phyloP scores from a whole-genome alignment of 1,284 basidiomycete genomes.

The Athelia psychrophila region DNA sequence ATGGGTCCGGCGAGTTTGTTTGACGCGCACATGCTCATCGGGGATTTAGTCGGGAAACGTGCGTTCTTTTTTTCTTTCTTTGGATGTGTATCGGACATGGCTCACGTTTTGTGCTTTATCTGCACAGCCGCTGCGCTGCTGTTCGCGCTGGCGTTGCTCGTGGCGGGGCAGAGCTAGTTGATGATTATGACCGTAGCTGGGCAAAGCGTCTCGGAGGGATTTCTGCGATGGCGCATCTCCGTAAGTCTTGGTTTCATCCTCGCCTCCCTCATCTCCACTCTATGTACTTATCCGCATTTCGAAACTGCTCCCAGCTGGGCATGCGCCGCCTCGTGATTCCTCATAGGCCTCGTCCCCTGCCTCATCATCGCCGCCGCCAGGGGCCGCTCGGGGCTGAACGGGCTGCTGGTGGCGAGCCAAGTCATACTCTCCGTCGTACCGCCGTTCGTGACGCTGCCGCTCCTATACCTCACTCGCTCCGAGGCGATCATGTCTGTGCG shows the following conservation, averaged over 20 bases:
- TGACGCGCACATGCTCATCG: constrained; percentile 66
- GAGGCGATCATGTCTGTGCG: constrained; percentile 53
- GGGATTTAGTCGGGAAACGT: constrained; percentile 57
- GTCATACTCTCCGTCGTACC: constrained; percentile 75
- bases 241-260: constrained; percentile 33
- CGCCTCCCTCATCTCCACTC: too few species aligned
- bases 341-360: constrained; percentile 72
- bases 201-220: constrained; percentile 82
- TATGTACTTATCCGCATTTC: too few species aligned
- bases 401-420: constrained; percentile 76
- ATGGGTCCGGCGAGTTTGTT: constrained; percentile 57
- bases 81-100: too few species aligned
- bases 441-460: constrained; percentile 73
- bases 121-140: constrained; percentile 61
- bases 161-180: constrained; percentile 78
- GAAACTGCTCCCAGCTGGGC: constrained; percentile 51
- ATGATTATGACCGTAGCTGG: constrained; percentile 84
- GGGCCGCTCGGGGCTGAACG: constrained; percentile 67
- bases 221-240: constrained; percentile 78
- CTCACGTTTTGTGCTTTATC: too few species aligned
- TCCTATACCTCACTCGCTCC: constrained; percentile 63
- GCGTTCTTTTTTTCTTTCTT: constrained; percentile 11
- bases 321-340: constrained; percentile 73
- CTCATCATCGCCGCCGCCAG: constrained; percentile 65
- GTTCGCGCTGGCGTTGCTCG: constrained; percentile 77